phyloP scores from a whole-genome alignment of 495 filamentous ascomycete species.

The Neurospora pannonica region DNA sequence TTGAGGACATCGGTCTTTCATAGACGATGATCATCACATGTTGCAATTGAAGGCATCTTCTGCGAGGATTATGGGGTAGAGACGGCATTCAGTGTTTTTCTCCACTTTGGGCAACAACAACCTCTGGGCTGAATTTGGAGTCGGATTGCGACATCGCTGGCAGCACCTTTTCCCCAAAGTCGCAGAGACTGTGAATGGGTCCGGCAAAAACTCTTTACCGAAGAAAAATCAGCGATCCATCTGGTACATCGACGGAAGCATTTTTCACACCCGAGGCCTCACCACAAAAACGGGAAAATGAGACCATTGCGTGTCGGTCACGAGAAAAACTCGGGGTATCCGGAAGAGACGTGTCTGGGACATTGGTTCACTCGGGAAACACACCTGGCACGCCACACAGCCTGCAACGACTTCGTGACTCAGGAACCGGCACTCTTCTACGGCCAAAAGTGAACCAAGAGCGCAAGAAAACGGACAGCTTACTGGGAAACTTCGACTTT shows the following conservation, averaged over 20 bases:
- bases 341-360: not conserved
- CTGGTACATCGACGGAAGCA: not conserved
- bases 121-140: not conserved
- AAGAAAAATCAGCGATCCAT: not conserved
- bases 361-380: not conserved
- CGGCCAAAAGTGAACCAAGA: not conserved
- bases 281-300: not conserved
- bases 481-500: not conserved
- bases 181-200: not conserved
- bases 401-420: not conserved
- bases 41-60: not conserved
- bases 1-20: constrained; percentile 57
- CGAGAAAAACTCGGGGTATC: not conserved
- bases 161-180: no score
- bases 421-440: not conserved
- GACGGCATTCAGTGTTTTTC: not conserved
- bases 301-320: not conserved
- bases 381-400: not conserved
- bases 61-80: not conserved
- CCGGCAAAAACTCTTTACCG: not conserved
- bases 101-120: not conserved
- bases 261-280: not conserved
- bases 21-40: constrained; percentile 1
- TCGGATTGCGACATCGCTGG: not conserved
- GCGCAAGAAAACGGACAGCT: not conserved